Conservation (phyloP, 23 red algal genomes). For the Pyropia haitanensis region DNA sequence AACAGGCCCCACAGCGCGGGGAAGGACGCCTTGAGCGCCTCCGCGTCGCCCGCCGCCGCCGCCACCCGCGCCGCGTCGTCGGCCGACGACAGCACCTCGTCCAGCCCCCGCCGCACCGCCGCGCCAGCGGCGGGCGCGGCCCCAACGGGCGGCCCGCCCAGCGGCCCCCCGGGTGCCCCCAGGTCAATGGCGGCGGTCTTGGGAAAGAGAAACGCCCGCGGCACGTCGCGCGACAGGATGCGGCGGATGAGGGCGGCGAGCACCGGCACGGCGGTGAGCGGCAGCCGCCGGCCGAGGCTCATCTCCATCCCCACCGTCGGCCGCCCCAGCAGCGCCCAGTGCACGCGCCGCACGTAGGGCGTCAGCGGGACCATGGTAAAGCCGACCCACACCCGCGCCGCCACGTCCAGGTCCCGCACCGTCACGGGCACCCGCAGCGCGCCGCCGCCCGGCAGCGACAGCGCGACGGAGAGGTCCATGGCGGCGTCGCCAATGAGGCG, state of each 20-base stretch:
- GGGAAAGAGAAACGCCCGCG: slow-evolving; percentile 30
- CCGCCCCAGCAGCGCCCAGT: slow-evolving; percentile 34
- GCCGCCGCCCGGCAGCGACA: not conserved
- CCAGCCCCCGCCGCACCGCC: not conserved
- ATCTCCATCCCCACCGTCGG: slow-evolving; percentile 25
- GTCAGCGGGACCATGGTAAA: slow-evolving; percentile 29
- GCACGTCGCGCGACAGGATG: slow-evolving; percentile 32
- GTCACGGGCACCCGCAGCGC: slow-evolving; percentile 12
- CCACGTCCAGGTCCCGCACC: slow-evolving; percentile 25
- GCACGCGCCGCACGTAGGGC: slow-evolving; percentile 26
- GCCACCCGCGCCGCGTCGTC: not conserved
- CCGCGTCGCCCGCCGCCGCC: slow-evolving; percentile 1
- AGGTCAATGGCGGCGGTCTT: slow-evolving; percentile 22
- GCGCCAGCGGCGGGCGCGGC: slow-evolving; percentile 1
- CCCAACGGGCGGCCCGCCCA: not conserved
- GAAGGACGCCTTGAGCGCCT: slow-evolving; percentile 5
- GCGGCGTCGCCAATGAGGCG: slow-evolving; percentile 29
- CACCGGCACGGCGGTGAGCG: slow-evolving; percentile 36
- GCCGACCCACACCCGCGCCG: slow-evolving; percentile 37
- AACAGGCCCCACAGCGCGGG: slow-evolving; percentile 20
- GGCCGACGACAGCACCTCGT: no score
- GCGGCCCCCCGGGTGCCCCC: slow-evolving; percentile 2
- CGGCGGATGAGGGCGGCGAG: slow-evolving; percentile 17
- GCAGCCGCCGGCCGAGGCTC: slow-evolving; percentile 16
- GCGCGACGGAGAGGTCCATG: slow-evolving; percentile 20